phyloP scores from a whole-genome alignment of 495 filamentous ascomycete genomes.

The Penicillium malachiteum region DNA sequence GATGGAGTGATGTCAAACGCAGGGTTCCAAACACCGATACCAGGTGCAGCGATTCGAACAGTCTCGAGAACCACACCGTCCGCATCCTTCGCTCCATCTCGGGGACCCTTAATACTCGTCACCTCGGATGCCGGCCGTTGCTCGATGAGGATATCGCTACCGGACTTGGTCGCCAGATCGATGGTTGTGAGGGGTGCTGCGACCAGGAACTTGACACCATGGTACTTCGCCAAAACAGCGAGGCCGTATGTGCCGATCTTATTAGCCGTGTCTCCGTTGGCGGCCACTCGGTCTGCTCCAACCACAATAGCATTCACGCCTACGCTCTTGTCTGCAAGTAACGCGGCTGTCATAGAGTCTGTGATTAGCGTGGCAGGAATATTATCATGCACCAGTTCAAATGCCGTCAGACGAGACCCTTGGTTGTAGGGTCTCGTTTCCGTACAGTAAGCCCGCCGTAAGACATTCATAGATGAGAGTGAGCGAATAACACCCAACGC shows the following conservation, averaged over 20 bases:
- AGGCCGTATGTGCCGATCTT: constrained; percentile 97
- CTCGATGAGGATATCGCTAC: constrained; percentile 81
- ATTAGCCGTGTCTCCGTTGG: constrained; percentile 97
- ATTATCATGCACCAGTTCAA: constrained; percentile 87
- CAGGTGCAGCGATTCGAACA: constrained; percentile 76
- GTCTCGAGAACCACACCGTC: constrained; percentile 59
- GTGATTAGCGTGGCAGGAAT: constrained; percentile 94
- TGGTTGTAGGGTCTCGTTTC: constrained; percentile 98
- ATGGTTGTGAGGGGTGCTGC: constrained; percentile 94
- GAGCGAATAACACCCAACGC: constrained; percentile 90
- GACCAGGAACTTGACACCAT: constrained; percentile 91
- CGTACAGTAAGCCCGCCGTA: constrained; percentile 88
- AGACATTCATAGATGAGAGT: constrained; percentile 59
- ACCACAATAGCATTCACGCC: constrained; percentile 85
- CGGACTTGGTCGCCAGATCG: constrained; percentile 74
- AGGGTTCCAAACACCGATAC: constrained; percentile 90
- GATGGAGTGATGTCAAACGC: constrained; percentile 93
- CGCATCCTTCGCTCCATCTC: constrained; percentile 46
- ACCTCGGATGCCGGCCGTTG: constrained; percentile 77
- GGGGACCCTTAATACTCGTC: constrained; percentile 74
- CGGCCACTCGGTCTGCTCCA: constrained; percentile 90
- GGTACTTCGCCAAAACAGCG: constrained; percentile 79
- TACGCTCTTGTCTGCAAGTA: constrained; percentile 61
- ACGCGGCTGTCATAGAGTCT: constrained; percentile 90
- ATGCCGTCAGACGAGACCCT: constrained; percentile 90